Conservation (phyloP, 2,329 filamentous ascomycete genomes). For the Colletotrichum euphorbiae region DNA sequence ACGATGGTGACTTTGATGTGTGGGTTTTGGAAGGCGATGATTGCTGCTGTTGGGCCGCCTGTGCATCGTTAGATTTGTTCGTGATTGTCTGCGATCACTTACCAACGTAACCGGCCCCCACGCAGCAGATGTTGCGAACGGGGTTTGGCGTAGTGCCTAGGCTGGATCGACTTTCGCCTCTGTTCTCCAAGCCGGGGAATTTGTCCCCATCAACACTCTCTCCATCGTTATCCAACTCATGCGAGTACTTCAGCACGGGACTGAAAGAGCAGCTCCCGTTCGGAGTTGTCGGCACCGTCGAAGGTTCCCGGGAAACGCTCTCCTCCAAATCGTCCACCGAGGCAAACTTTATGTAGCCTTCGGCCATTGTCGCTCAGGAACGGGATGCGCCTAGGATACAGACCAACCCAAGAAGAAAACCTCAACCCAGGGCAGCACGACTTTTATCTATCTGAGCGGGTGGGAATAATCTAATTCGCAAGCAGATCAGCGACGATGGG, state of each 20-base stretch:
- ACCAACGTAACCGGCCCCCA: conserved; percentile 83
- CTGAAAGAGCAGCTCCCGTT: conserved; percentile 57
- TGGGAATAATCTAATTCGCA: not conserved
- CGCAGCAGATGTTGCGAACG: conserved; percentile 74
- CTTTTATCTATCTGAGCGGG: not conserved
- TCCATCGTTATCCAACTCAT: not conserved
- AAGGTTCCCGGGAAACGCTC: conserved; percentile 40
- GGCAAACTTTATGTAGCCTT: not conserved
- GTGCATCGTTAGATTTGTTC: not conserved
- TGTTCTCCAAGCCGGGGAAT: conserved; percentile 13
- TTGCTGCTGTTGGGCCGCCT: conserved; percentile 81
- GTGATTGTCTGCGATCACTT: conserved; percentile 46
- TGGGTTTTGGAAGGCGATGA: conserved; percentile 80
- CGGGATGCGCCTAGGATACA: not conserved
- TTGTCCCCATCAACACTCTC: conserved; percentile 40
- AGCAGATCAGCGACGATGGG: not conserved
- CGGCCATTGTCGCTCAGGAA: not conserved
- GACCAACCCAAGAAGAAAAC: not conserved
- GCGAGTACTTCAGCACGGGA: conserved; percentile 50
- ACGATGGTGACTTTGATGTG: conserved; percentile 79
- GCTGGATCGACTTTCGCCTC: not conserved
- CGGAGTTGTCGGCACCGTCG: conserved; percentile 59
- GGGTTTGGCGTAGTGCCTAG: not conserved
- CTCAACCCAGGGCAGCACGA: not conserved
- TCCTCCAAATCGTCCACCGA: conserved; percentile 7